These are phyloP conservation scores for Trametes gibbosa DNA, from an alignment of 768 basidiomycete genomes.

Conservation along the genomic window DNA sequence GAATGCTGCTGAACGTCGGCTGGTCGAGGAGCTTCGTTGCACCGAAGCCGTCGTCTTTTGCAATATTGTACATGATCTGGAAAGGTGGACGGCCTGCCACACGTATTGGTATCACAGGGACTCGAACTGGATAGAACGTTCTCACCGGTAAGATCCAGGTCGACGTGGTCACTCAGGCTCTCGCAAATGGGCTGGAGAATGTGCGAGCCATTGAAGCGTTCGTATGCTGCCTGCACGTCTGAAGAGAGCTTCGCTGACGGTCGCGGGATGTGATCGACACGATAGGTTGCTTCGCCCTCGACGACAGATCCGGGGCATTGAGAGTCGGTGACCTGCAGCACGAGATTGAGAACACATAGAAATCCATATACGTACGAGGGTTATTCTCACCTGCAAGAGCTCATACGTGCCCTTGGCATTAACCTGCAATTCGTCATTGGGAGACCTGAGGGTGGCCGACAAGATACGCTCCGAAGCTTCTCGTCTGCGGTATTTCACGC, in stretches of 20 bases:
- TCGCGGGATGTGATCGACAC: constrained; percentile 75
- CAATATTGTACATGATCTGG: constrained; percentile 88
- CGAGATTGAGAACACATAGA: constrained; percentile 1
- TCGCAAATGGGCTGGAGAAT: constrained; percentile 80
- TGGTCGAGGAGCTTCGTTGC: constrained; percentile 72
- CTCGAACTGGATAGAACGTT: not conserved
- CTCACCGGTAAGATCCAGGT: constrained; percentile 75
- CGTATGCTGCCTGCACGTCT: constrained; percentile 53
- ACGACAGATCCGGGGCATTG: constrained; percentile 80
- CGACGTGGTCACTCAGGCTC: constrained; percentile 76
- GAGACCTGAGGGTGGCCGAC: constrained; percentile 46
- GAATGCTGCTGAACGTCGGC: constrained; percentile 82
- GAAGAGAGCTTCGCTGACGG: constrained; percentile 71
- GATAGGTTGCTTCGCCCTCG: constrained; percentile 56
- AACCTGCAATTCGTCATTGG: constrained; percentile 75
- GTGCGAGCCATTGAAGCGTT: constrained; percentile 68
- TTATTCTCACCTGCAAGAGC: constrained; percentile 49
- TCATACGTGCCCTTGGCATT: constrained; percentile 75
- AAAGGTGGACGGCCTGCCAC: constrained; percentile 84
- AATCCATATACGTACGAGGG: not conserved
- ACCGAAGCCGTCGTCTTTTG: constrained; percentile 62
- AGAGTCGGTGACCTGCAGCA: constrained; percentile 66
- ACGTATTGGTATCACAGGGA: not conserved
- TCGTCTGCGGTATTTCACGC: constrained; percentile 63
- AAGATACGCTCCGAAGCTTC: constrained; percentile 42